phyloP scores from a whole-genome alignment of 768 basidiomycete species.

The Lactarius hatsudake region DNA sequence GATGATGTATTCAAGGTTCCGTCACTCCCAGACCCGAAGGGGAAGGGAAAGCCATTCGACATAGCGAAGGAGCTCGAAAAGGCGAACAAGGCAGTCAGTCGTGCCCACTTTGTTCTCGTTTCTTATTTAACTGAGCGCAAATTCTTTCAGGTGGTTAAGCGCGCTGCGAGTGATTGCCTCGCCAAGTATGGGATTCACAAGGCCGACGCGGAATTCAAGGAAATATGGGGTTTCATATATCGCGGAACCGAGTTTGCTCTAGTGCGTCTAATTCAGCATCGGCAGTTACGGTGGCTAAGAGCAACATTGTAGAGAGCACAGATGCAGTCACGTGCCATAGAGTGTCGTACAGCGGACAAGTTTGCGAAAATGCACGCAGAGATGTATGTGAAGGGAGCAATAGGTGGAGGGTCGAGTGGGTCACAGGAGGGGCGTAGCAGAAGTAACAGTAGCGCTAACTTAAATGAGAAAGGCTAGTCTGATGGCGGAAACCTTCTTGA shows the following conservation, averaged over 20 bases:
- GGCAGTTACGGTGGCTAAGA: background rate
- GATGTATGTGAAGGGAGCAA: conserved; percentile 25
- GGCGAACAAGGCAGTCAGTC: conserved; percentile 58
- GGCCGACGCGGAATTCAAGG: conserved; percentile 28
- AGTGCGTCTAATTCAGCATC: conserved; percentile 17
- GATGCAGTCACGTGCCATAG: conserved; percentile 27
- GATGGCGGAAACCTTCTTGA: background rate
- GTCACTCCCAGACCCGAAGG: conserved; percentile 30
- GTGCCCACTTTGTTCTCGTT: background rate
- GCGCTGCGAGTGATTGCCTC: conserved; percentile 35
- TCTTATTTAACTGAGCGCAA: background rate
- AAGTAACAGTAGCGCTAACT: conserved; percentile 16
- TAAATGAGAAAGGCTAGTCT: conserved; percentile 9
- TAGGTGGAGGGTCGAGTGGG: conserved; percentile 5
- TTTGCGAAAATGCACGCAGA: conserved; percentile 25
- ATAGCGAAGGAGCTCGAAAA: conserved; percentile 47
- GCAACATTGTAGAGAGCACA: conserved; percentile 19
- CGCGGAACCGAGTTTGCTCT: conserved; percentile 31
- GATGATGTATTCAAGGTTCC: conserved; percentile 28
- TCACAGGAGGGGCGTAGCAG: conserved; percentile 17
- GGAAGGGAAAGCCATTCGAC: conserved; percentile 35
- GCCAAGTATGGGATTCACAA: conserved; percentile 25
- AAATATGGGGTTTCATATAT: conserved; percentile 28
- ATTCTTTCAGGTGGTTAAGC: conserved; percentile 40
- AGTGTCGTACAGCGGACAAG: conserved; percentile 20